Conservation (phyloP, 768 basidiomycete species). For the Russula earlei region DNA sequence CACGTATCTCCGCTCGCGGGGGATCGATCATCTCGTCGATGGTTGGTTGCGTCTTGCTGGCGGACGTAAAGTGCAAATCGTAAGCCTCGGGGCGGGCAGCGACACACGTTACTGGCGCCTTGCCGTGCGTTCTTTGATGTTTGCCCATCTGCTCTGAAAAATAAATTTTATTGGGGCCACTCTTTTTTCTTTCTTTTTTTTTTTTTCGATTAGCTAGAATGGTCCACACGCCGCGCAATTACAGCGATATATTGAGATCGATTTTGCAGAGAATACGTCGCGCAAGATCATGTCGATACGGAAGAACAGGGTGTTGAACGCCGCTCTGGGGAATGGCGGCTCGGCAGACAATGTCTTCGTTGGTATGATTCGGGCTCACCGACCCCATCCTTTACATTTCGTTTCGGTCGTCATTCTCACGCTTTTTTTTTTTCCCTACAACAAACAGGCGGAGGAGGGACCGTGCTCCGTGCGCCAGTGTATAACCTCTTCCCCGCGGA, state of each 20-base stretch:
- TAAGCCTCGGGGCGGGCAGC: slow-evolving; percentile 93
- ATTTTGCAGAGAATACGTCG: slow-evolving; percentile 78
- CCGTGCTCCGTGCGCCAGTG: slow-evolving; percentile 40
- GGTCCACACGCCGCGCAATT: slow-evolving; percentile 42
- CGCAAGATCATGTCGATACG: slow-evolving; percentile 77
- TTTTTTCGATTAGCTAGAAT: slow-evolving; percentile 34
- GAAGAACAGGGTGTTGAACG: slow-evolving; percentile 50
- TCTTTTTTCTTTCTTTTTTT: neutral
- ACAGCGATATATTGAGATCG: slow-evolving; percentile 72
- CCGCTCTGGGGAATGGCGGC: slow-evolving; percentile 35
- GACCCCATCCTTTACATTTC: neutral
- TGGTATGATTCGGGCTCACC: slow-evolving; percentile 24
- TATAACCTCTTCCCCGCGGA: slow-evolving; percentile 75
- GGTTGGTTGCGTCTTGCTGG: slow-evolving; percentile 36
- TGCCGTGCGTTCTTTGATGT: slow-evolving; percentile 43
- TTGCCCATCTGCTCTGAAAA: too few relatives aligned
- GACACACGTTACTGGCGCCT: slow-evolving; percentile 94
- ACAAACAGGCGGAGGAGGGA: slow-evolving; percentile 50
- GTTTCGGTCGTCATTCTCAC: slow-evolving; percentile 16
- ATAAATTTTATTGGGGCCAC: too few relatives aligned
- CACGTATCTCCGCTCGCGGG: slow-evolving; percentile 76
- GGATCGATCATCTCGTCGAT: slow-evolving; percentile 70
- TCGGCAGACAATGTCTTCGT: slow-evolving; percentile 34
- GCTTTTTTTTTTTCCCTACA: slow-evolving; percentile 9
- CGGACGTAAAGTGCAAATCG: slow-evolving; percentile 62